A percentile compares a stretch with the other conserved stretches of the same genome.
Evolutionary conservation across 371 early-diverging fungal species (phyloP).

Genomic region (Phascolomyces articulosus): DNA sequence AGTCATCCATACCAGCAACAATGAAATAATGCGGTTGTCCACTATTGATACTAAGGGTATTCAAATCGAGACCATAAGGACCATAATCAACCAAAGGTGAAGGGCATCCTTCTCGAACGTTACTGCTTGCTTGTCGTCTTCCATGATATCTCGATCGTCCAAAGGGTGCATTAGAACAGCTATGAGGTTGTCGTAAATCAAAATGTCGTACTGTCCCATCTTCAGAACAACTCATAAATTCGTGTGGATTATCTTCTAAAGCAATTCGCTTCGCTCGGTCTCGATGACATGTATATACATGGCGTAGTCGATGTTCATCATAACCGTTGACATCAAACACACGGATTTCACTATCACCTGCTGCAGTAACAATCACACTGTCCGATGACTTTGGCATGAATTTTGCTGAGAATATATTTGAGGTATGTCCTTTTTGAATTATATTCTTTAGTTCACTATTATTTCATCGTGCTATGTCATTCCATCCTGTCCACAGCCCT

Average conservation of each 20-base stretch:
- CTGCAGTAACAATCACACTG: constrained; percentile 64
- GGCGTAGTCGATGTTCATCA: constrained; percentile 9
- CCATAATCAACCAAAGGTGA: constrained; percentile 56
- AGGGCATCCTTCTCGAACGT: constrained; percentile 32
- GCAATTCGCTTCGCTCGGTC: constrained; percentile 60
- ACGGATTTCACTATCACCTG: constrained; percentile 68
- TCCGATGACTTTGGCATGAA: constrained; percentile 70
- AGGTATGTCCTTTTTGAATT: constrained; percentile 53
- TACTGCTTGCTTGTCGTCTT: constrained; percentile 12
- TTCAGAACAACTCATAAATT: constrained; percentile 67
- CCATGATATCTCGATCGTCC: constrained; percentile 16
- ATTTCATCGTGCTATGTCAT: no score
- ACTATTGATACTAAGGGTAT: constrained; percentile 54
- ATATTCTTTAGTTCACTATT: no score
- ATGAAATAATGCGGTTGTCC: constrained; percentile 60
- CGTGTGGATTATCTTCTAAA: constrained; percentile 45
- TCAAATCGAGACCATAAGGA: constrained; percentile 50
- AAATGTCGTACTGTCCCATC: constrained; percentile 71
- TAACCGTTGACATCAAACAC: constrained; percentile 60
- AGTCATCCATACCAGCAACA: constrained; percentile 60
- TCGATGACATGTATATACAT: constrained; percentile 57
- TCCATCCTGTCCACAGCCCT: no score
- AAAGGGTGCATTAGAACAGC: constrained; percentile 38
- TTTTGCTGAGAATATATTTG: constrained; percentile 81
- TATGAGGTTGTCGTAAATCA: constrained; percentile 59